Conservation (phyloP, 1,284 basidiomycete genomes). For the Apiotrichum gamsii region DNA sequence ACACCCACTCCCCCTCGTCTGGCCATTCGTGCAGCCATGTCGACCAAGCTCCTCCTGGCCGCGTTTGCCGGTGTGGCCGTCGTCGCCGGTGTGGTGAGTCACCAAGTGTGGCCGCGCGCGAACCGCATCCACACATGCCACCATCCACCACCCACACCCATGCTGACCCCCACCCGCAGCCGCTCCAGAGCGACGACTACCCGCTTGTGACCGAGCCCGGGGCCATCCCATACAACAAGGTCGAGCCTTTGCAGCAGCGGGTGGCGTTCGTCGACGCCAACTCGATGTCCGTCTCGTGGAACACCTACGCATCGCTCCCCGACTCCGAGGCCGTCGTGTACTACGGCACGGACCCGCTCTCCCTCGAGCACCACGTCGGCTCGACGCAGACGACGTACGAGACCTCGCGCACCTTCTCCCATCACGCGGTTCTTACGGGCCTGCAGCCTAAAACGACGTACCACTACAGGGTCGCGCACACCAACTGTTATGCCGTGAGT, state of each 20-base stretch:
- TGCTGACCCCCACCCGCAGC: conserved; percentile 1
- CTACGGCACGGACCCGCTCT: conserved; percentile 21
- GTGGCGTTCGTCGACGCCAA: conserved; percentile 18
- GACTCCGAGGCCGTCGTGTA: conserved; percentile 18
- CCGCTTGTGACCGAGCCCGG: conserved; percentile 20
- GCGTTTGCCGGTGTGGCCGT: conserved; percentile 1
- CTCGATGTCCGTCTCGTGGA: conserved; percentile 23
- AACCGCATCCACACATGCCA: not conserved
- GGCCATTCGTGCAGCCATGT: no score
- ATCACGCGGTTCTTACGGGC: conserved; percentile 19
- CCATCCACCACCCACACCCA: not conserved
- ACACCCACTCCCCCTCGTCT: no score
- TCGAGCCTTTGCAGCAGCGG: conserved; percentile 28
- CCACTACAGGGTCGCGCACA: conserved; percentile 27
- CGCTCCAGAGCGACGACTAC: conserved; percentile 13
- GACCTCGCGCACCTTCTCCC: conserved; percentile 20
- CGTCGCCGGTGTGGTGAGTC: not conserved
- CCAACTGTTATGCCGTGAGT: conserved; percentile 18
- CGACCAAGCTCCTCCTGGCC: conserved; percentile 1
- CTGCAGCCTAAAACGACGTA: conserved; percentile 25
- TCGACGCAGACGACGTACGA: conserved; percentile 19
- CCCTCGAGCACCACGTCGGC: conserved; percentile 12
- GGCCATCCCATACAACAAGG: conserved; percentile 15
- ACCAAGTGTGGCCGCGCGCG: not conserved
- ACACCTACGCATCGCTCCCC: conserved; percentile 20